A percentile compares a stretch with the other conserved stretches of the same genome.
phyloP scores from a whole-genome alignment of 2,329 filamentous ascomycete species.

The Fusarium tricinctum region DNA sequence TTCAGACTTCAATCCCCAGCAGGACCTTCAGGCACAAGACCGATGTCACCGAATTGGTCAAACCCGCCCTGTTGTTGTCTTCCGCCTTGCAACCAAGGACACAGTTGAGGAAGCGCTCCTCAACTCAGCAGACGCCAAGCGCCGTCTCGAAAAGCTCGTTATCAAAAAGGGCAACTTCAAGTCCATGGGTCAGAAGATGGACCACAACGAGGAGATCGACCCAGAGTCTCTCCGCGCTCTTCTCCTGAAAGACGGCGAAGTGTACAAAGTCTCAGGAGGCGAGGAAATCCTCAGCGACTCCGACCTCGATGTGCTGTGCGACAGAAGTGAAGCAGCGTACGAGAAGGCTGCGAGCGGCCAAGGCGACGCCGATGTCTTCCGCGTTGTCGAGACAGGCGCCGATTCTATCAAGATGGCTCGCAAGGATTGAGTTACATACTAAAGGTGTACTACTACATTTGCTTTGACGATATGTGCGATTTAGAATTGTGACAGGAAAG shows the following conservation, averaged over 20 bases:
- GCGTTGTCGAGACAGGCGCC: conserved; percentile 81
- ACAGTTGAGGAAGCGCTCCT: conserved; percentile 93
- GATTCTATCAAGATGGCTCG: conserved; percentile 64
- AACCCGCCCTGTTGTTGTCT: conserved; percentile 90
- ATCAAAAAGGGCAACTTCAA: conserved; percentile 93
- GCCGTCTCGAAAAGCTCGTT: conserved; percentile 91
- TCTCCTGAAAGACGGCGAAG: conserved; percentile 78
- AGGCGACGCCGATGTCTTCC: conserved; percentile 78
- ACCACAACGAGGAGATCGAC: conserved; percentile 67
- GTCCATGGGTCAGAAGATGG: conserved; percentile 74
- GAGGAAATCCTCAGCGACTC: conserved; percentile 78
- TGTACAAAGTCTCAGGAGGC: conserved; percentile 70
- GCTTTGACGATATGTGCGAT: not conserved
- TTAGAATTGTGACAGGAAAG: not conserved
- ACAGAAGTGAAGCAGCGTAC: conserved; percentile 76
- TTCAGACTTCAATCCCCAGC: conserved; percentile 92
- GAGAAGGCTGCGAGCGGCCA: conserved; percentile 82
- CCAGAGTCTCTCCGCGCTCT: conserved; percentile 73
- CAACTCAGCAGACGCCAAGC: conserved; percentile 90
- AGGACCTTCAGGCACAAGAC: conserved; percentile 96
- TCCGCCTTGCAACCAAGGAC: conserved; percentile 90
- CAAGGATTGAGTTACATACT: conserved; percentile 29
- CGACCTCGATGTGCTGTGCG: conserved; percentile 83
- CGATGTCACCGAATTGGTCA: conserved; percentile 96
- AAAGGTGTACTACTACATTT: not conserved